Base-by-base conservation (phyloP, 2,329 filamentous ascomycete genomes). In the Trichothecium roseum region DNA sequence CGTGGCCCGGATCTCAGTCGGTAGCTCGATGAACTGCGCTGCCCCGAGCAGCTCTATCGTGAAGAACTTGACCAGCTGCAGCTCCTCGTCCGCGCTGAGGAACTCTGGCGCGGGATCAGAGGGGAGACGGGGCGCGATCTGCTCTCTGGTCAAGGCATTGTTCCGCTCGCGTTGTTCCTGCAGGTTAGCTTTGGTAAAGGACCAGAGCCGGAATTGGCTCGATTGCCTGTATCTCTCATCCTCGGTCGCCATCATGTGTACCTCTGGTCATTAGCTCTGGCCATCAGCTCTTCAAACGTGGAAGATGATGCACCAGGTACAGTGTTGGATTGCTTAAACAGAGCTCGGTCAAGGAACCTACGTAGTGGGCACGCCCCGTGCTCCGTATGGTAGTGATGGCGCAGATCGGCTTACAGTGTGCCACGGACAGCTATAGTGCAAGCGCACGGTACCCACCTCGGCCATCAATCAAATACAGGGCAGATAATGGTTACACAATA, bases 171-270 rank as follows among this genome's bases (percentile, higher is more conserved):
- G 84, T 17, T 89, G 71, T 3, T 78, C 69, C 33, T 72, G 68
- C 4, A 98, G 74, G 28, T 80, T 75, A 3, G 76, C 60, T 3
- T 79, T 74, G 0, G 86, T 85, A 60, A 89, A 96, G 9, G 88
- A 94, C 91, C 91, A 98, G 39, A 93, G 70, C 30, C 84, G 77
- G 55, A 78, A 96, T 59, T 98, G 91, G 32, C 85, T 89, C 0
- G 89, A 94, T 35, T 83, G 74, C 22, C 86, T 79, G 62, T 96
- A 98, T 37, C 88, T 71, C 46, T 85, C 84, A 60, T 98, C 91
- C 70, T 98, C 91, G 42, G 78, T 83, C 7, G 71, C 69, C 75
- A 93, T 84, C 41, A 31, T 59, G 43, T 24, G 20, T 24, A 10
- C 20, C 6, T 24, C 6, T 24, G 20, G 20, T n/a, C n/a, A n/a